A percentile compares a stretch with the other conserved stretches of the same genome.
phyloP scores from a whole-genome alignment of 2,329 filamentous ascomycete species.

The Thelonectria olida region DNA sequence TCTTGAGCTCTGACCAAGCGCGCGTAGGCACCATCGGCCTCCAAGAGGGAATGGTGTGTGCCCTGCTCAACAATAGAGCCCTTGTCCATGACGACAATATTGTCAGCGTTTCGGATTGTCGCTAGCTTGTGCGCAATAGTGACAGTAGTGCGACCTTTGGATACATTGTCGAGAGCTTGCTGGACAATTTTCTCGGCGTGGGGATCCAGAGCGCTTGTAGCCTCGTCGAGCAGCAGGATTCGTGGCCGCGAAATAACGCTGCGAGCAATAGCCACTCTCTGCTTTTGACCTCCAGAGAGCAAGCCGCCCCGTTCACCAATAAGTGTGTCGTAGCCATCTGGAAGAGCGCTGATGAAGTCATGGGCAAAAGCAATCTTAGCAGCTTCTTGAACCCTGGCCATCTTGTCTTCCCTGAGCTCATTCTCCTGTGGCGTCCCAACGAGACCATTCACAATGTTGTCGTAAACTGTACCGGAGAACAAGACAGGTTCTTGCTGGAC shows the following conservation, averaged over 20 bases:
- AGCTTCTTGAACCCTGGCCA: slow-evolving; percentile 52
- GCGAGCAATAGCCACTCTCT: slow-evolving; percentile 67
- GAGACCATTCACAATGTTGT: slow-evolving; percentile 61
- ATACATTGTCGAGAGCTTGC: slow-evolving; percentile 61
- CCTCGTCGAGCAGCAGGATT: slow-evolving; percentile 73
- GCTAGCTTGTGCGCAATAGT: slow-evolving; percentile 68
- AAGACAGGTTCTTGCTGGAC: slow-evolving; percentile 46
- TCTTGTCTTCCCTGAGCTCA: slow-evolving; percentile 49
- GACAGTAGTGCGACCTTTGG: slow-evolving; percentile 67
- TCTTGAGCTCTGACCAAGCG: slow-evolving; percentile 54
- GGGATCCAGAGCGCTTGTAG: slow-evolving; percentile 63
- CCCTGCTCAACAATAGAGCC: slow-evolving; percentile 68
- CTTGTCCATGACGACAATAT: slow-evolving; percentile 68
- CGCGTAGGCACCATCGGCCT: slow-evolving; percentile 55
- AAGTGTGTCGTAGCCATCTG: slow-evolving; percentile 57
- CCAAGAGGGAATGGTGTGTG: slow-evolving; percentile 59
- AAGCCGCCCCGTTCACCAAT: slow-evolving; percentile 71
- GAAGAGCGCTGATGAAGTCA: slow-evolving; percentile 57
- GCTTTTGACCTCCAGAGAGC: slow-evolving; percentile 71
- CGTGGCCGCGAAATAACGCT: slow-evolving; percentile 51
- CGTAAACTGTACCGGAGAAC: slow-evolving; percentile 55
- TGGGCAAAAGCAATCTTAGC: slow-evolving; percentile 57
- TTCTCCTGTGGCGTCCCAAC: slow-evolving; percentile 43
- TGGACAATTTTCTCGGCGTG: slow-evolving; percentile 61
- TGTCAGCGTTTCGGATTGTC: slow-evolving; percentile 67